Evolutionary conservation across 1,139 yeast species (phyloP).

Genomic region (Geotrichum fermentans): DNA sequence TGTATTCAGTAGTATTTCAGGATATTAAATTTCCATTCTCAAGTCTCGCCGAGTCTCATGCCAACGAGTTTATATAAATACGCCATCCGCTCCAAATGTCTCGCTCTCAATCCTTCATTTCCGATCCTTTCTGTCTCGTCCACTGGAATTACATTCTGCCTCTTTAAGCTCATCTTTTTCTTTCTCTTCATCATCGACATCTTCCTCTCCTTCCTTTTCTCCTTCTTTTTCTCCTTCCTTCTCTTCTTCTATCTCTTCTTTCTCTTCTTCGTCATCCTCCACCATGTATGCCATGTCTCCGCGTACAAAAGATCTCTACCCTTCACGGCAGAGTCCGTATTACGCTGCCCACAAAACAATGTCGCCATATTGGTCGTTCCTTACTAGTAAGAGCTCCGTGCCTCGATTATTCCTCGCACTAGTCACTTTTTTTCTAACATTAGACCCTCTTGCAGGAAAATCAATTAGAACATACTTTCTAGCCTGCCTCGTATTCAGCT

Average conservation of each 20-base stretch:
- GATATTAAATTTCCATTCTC: background rate
- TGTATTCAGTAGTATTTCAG: background rate
- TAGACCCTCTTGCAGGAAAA: conserved; percentile 2
- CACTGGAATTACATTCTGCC: no score
- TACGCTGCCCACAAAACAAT: background rate
- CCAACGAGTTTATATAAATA: conserved; percentile 17
- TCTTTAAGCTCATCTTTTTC: no score
- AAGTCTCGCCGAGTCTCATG: background rate
- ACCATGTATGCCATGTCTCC: conserved; percentile 12
- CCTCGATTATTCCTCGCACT: background rate
- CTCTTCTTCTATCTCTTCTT: background rate
- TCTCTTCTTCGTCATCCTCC: background rate
- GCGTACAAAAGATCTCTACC: conserved; percentile 3
- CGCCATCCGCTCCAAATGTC: conserved; percentile 49
- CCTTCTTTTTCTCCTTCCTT: background rate
- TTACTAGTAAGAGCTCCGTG: conserved; percentile 10
- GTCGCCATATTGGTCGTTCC: background rate
- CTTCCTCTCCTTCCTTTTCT: background rate
- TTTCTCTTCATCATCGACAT: no score
- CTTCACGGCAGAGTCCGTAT: conserved; percentile 2
- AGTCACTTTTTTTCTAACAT: background rate
- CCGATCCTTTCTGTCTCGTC: no score
- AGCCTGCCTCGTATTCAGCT: conserved; percentile 8
- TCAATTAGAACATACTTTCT: conserved; percentile 13
- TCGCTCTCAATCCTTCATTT: background rate